Evolutionary conservation across 139 green algal genomes (phyloP).

Genomic region (Chlamydomonas asymmetrica): DNA sequence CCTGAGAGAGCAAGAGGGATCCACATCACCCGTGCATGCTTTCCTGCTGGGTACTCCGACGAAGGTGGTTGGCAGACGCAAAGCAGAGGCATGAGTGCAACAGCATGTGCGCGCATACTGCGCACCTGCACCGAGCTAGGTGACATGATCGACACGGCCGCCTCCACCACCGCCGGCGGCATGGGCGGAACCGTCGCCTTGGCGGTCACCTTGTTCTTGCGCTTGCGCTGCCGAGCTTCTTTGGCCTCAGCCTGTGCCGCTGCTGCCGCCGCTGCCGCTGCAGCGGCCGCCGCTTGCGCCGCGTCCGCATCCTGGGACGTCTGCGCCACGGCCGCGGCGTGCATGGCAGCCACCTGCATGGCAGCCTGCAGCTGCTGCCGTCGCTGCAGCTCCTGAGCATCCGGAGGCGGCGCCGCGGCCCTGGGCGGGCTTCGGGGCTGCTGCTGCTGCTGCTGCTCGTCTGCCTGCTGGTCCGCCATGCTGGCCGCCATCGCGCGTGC

Average conservation of each 20-base stretch:
- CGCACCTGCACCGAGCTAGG: neutral
- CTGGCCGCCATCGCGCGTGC: neutral
- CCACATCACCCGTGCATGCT: too few species aligned
- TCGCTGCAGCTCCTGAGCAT: neutral
- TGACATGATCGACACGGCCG: neutral
- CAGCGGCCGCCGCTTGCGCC: neutral
- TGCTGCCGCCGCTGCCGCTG: neutral
- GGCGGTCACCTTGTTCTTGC: neutral
- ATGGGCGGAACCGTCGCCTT: neutral
- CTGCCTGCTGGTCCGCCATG: neutral
- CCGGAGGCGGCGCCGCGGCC: too few species aligned
- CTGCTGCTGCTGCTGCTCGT: neutral
- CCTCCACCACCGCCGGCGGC: neutral
- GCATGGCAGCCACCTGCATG: neutral
- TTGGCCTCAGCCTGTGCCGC: neutral
- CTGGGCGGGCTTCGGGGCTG: too few species aligned
- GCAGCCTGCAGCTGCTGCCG: neutral
- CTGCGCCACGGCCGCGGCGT: neutral
- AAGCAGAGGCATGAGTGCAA: too few species aligned
- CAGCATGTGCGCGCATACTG: neutral
- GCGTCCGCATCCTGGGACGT: too few species aligned
- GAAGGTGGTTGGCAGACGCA: too few species aligned
- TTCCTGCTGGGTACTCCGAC: too few species aligned
- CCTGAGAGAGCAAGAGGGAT: too few species aligned
- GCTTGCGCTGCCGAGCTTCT: neutral